Evolutionary conservation across 73 alveolate species (phyloP).

Genomic region (Effrenium voratum): DNA sequence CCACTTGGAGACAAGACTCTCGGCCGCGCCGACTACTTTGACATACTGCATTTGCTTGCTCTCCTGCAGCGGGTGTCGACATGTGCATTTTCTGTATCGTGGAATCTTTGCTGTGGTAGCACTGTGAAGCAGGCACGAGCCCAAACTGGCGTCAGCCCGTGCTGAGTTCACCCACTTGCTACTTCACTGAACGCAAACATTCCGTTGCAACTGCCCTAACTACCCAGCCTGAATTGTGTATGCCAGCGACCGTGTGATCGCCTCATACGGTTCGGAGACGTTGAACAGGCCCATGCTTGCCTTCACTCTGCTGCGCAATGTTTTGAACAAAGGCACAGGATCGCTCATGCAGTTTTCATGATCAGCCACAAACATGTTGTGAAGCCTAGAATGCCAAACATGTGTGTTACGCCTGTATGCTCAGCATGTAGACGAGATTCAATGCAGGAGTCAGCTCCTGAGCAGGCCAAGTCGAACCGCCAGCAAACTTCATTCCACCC

Average conservation of each 20-base stretch:
- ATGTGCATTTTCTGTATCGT: no score
- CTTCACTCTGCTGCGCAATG: not conserved
- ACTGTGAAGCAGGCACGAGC: no score
- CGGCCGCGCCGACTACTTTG: conserved; percentile 74
- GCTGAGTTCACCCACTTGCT: no score
- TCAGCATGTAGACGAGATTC: conserved; percentile 65
- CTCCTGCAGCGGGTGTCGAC: not conserved
- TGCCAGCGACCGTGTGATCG: conserved; percentile 56
- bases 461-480: not conserved
- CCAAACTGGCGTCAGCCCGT: no score
- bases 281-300: conserved; percentile 90
- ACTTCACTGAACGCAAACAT: no score
- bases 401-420: conserved; percentile 14
- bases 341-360: no score
- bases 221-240: conserved; percentile 29
- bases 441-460: conserved; percentile 64
- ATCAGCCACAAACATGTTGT: no score
- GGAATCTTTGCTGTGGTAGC: no score
- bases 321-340: no score
- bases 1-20: not conserved
- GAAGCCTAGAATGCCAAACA: no score
- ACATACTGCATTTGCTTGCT: conserved; percentile 76
- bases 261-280: conserved; percentile 70
- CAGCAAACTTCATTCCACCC: no score
- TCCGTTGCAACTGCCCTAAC: no score